These are phyloP conservation scores for Patellifolia procumbens DNA, from an alignment of 179 eudicot genomes.

Conservation along the genomic window DNA sequence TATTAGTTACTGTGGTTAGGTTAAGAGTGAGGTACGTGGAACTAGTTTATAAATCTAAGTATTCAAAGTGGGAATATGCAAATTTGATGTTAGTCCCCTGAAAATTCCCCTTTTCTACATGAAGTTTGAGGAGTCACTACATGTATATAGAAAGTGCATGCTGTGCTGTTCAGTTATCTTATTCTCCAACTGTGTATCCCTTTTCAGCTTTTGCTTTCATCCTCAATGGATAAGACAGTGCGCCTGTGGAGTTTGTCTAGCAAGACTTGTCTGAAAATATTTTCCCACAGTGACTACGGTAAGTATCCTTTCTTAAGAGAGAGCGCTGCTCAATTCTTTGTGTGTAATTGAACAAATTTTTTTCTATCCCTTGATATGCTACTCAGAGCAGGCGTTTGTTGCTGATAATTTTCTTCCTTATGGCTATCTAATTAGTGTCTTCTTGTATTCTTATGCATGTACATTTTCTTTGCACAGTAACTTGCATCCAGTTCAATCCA, in stretches of 20 bases:
- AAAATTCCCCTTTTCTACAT: too few relatives aligned
- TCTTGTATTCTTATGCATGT: slow-evolving; percentile 1
- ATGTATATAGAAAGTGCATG: not conserved
- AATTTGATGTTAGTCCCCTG: too few relatives aligned
- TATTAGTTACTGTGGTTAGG: too few relatives aligned
- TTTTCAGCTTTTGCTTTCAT: slow-evolving; percentile 90
- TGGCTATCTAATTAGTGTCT: slow-evolving; percentile 4
- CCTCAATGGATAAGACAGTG: slow-evolving; percentile 99
- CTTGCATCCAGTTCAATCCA: slow-evolving; percentile 99
- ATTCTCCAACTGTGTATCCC: not conserved
- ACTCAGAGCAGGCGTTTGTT: not conserved
- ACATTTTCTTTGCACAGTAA: slow-evolving; percentile 54
- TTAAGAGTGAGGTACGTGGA: too few relatives aligned
- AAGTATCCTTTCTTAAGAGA: slow-evolving; percentile 23
- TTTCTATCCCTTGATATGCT: not conserved
- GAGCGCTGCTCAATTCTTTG: not conserved
- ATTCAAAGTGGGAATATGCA: too few relatives aligned
- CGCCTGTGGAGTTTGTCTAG: slow-evolving; percentile 88
- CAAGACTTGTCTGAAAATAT: slow-evolving; percentile 84
- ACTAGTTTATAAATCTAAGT: too few relatives aligned
- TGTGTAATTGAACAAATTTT: not conserved
- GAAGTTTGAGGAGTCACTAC: not conserved
- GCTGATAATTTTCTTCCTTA: not conserved
- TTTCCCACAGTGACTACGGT: slow-evolving; percentile 99
- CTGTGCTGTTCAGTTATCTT: slow-evolving; percentile 1